Percentiles rank a stretch among this genome's conserved stretches.
These are phyloP conservation scores for Cynanchum wilfordii DNA, from an alignment of 257 asterid species.

Conservation along the genomic window DNA sequence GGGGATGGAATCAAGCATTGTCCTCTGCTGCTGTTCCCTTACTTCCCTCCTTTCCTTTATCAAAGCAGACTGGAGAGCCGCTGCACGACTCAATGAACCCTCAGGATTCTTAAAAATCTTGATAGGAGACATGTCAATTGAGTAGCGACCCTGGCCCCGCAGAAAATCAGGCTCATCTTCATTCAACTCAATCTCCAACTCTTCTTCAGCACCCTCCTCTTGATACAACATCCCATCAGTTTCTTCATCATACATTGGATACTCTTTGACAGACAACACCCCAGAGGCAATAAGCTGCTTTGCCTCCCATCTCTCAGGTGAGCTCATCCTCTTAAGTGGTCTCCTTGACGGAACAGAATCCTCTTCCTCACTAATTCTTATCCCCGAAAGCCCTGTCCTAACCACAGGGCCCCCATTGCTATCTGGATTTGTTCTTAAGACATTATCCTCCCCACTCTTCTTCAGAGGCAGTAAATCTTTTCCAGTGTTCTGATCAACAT, in stretches of 20 bases:
- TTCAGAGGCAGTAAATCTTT: slow-evolving; percentile 76
- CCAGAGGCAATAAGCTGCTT: slow-evolving; percentile 86
- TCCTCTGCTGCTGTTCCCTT: slow-evolving; percentile 87
- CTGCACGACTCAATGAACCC: slow-evolving; percentile 94
- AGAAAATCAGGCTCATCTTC: slow-evolving; percentile 88
- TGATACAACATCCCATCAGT: slow-evolving; percentile 73
- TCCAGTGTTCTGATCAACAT: slow-evolving; percentile 89
- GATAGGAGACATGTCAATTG: slow-evolving; percentile 85
- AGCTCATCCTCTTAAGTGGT: slow-evolving; percentile 86
- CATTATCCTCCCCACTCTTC: slow-evolving; percentile 55
- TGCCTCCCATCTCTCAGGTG: slow-evolving; percentile 97
- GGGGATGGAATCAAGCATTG: slow-evolving; percentile 94
- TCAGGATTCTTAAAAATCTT: slow-evolving; percentile 93
- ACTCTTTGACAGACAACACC: slow-evolving; percentile 65
- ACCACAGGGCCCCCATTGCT: slow-evolving; percentile 43
- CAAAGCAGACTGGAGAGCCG: slow-evolving; percentile 86
- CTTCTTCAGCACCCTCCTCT: slow-evolving; percentile 94
- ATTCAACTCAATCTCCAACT: slow-evolving; percentile 85
- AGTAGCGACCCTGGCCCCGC: slow-evolving; percentile 81
- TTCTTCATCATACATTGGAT: slow-evolving; percentile 80
- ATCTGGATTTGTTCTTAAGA: slow-evolving; percentile 48
- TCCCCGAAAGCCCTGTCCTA: slow-evolving; percentile 81
- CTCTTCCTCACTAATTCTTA: slow-evolving; percentile 53
- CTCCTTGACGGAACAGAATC: slow-evolving; percentile 69
- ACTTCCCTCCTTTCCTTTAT: slow-evolving; percentile 95